phyloP scores from a whole-genome alignment of 331 rosid species.

The Stylosanthes scabra region DNA sequence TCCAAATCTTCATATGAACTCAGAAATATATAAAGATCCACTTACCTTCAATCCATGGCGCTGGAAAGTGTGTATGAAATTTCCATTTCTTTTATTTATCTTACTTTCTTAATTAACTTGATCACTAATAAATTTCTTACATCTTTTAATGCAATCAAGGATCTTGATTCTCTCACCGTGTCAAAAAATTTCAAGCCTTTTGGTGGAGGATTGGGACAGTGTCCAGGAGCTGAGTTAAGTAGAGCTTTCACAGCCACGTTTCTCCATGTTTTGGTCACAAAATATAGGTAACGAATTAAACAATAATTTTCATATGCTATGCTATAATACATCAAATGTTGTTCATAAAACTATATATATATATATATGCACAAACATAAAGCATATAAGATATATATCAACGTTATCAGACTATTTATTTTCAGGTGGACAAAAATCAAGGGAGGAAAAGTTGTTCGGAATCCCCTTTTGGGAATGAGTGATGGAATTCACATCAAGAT shows the following conservation, averaged over 20 bases:
- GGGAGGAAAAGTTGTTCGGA: conserved; percentile 19
- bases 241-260: conserved; percentile 20
- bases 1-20: conserved; percentile 11
- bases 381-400: too few relatives aligned
- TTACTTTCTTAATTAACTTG: neutral
- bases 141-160: conserved; percentile 2
- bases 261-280: conserved; percentile 34
- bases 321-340: neutral
- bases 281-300: conserved; percentile 12
- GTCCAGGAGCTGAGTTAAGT: conserved; percentile 52
- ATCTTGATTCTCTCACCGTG: conserved; percentile 34
- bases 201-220: conserved; percentile 58
- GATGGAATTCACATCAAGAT: conserved; percentile 25
- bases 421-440: conserved; percentile 26
- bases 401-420: neutral
- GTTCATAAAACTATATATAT: too few relatives aligned
- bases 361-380: too few relatives aligned
- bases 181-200: conserved; percentile 58
- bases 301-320: neutral
- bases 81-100: neutral
- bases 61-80: conserved; percentile 34
- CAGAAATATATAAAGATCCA: conserved; percentile 13
- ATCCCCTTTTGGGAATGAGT: neutral
- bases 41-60: conserved; percentile 32
- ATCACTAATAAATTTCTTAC: neutral